Evolutionary conservation across 768 basidiomycete species (phyloP).

Genomic region (Boletellus sp.): DNA sequence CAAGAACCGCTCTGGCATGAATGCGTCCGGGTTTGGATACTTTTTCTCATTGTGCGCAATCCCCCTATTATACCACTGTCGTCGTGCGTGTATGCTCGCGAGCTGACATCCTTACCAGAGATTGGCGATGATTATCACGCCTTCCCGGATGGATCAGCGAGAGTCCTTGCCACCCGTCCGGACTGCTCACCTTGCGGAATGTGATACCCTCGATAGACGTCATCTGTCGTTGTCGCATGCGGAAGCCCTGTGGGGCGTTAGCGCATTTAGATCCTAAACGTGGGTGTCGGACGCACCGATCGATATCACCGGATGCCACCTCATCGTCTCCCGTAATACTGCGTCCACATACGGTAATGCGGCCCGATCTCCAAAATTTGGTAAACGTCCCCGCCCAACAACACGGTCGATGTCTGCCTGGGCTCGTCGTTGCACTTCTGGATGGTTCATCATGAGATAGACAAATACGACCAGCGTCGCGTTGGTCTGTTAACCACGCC

Average conservation of each 20-base stretch:
- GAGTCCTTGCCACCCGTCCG: no score
- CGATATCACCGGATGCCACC: slow-evolving; percentile 25
- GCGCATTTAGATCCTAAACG: no score
- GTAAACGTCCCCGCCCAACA: slow-evolving; percentile 27
- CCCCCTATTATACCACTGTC: slow-evolving; percentile 27
- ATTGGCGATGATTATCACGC: slow-evolving; percentile 9
- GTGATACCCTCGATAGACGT: slow-evolving; percentile 34
- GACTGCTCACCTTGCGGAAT: slow-evolving; percentile 25
- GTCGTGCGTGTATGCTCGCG: neutral
- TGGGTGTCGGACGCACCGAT: slow-evolving; percentile 14
- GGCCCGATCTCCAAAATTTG: slow-evolving; percentile 27
- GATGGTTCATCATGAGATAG: slow-evolving; percentile 29
- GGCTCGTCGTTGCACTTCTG: slow-evolving; percentile 25
- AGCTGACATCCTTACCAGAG: slow-evolving; percentile 3
- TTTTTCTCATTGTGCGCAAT: slow-evolving; percentile 37
- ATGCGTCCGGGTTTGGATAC: slow-evolving; percentile 32
- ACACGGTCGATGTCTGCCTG: slow-evolving; percentile 33
- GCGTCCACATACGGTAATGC: slow-evolving; percentile 35
- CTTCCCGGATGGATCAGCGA: neutral
- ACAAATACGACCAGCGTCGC: slow-evolving; percentile 24
- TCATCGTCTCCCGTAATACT: slow-evolving; percentile 31
- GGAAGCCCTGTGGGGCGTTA: slow-evolving; percentile 33
- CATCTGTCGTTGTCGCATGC: slow-evolving; percentile 36
- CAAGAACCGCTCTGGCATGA: slow-evolving; percentile 40
- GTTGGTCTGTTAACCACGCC: slow-evolving; percentile 19